phyloP scores from a whole-genome alignment of 768 basidiomycete species.

The Mycena vitilis region DNA sequence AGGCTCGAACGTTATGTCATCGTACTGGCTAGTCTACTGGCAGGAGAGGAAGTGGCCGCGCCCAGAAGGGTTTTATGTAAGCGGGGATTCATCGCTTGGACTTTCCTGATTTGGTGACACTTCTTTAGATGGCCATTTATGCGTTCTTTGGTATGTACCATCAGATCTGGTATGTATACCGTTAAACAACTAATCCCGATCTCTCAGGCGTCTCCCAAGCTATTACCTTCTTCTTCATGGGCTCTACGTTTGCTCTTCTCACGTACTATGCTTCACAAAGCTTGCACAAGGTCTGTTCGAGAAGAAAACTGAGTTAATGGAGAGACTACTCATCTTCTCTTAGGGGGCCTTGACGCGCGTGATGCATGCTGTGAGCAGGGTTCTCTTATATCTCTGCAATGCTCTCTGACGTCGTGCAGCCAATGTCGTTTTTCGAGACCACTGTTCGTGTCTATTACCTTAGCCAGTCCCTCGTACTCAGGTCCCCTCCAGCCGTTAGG shows the following conservation, averaged over 20 bases:
- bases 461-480: conserved; percentile 9
- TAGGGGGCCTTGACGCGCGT: conserved; percentile 74
- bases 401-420: conserved; percentile 41
- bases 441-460: conserved; percentile 57
- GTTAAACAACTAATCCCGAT: too few species aligned
- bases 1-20: conserved; percentile 60
- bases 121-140: conserved; percentile 81
- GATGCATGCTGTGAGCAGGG: conserved; percentile 65
- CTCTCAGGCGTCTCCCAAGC: conserved; percentile 64
- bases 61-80: conserved; percentile 77
- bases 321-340: background rate
- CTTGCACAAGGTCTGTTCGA: conserved; percentile 64
- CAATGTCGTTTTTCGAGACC: conserved; percentile 92
- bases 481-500: conserved; percentile 70
- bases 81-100: conserved; percentile 39
- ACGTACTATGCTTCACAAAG: conserved; percentile 82
- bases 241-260: conserved; percentile 71
- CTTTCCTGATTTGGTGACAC: conserved; percentile 14
- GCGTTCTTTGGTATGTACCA: conserved; percentile 65
- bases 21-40: conserved; percentile 92
- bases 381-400: background rate
- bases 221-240: conserved; percentile 74
- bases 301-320: too few species aligned
- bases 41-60: conserved; percentile 75
- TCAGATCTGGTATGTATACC: too few species aligned